Conservation (phyloP, 371 early-diverging fungal species). For the Mortierella sp. region DNA sequence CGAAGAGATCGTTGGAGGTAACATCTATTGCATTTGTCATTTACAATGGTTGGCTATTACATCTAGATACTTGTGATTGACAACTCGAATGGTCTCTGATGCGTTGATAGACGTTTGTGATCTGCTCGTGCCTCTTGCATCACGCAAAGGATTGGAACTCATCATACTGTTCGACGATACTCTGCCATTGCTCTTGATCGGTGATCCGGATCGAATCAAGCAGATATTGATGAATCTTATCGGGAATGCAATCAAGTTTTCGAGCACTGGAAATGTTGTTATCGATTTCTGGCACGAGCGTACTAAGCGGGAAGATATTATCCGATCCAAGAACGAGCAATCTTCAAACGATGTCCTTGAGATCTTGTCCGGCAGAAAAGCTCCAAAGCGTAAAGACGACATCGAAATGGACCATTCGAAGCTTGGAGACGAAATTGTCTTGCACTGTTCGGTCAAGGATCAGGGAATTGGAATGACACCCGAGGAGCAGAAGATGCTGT, state of each 20-base stretch:
- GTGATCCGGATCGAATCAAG: conserved; percentile 60
- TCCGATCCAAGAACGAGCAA: conserved; percentile 3
- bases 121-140: conserved; percentile 62
- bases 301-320: conserved; percentile 23
- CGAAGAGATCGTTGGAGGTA: conserved; percentile 61
- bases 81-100: too few relatives aligned
- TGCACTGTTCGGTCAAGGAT: conserved; percentile 51
- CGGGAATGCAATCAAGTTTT: conserved; percentile 78
- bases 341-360: conserved; percentile 11
- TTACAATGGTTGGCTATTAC: background rate
- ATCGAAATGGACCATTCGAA: conserved; percentile 7
- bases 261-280: conserved; percentile 67
- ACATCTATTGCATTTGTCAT: too few relatives aligned
- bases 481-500: conserved; percentile 63
- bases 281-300: conserved; percentile 63
- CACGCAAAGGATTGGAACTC: conserved; percentile 61
- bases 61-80: too few relatives aligned
- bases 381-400: background rate
- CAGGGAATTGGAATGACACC: conserved; percentile 67
- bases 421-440: conserved; percentile 26
- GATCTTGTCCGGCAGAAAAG: conserved; percentile 6
- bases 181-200: conserved; percentile 52
- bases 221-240: conserved; percentile 66
- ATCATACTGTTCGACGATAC: conserved; percentile 57
- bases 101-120: conserved; percentile 59